Base-by-base conservation (phyloP, 371 early-diverging fungal species). In the Rhizopus stolonifer region DNA sequence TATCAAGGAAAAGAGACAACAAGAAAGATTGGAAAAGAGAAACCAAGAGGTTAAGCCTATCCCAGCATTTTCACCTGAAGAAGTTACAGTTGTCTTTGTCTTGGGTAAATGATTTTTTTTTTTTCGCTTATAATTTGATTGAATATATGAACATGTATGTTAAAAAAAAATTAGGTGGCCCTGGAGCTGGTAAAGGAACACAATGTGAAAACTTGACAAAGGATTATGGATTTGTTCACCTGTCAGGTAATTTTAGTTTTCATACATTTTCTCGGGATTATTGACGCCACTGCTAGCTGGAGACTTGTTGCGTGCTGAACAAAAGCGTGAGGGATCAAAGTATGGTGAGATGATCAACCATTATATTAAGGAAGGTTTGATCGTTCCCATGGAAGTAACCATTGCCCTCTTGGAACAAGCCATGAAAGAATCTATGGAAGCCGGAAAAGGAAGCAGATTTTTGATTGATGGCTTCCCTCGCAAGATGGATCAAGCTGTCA, bases 381-480 rank as follows among this genome's bases (percentile, higher is more conserved):
- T 95, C 64, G 98, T 97, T 9, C 98, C 96, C 14, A 84, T 83
- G 79, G 91, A 92, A 61, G 90, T 96, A 44, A 96, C 96, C 1
- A 92, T 96, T 59, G 82, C 82, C 0, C 81, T 97, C 22, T 79
- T 97, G 40, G 84, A 91, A 52, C 80, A 87, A 38, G 93, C 92
- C 9, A 96, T 97, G 91, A 79, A 81, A 53, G 84, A 74, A 42
- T 72, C 74, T 39, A 77, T 79, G 18, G 65, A 70, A 48, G 61
- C 69, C 21, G 68, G 79, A 22, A 62, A 70, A 29, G 58, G 54
- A 25, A 57, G 25, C 17, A 74, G 89, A 36, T 98, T 98, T 76
- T 68, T 97, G 62, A 86, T 97, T 49, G 99, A 98, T 57, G 99
- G 96, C 0, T 97, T 96, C 82, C 98, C 98, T 17, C 74, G 96